Evolutionary conservation across 108 stramenopile species (phyloP).

Genomic region (Cylindrotheca fusiformis): DNA sequence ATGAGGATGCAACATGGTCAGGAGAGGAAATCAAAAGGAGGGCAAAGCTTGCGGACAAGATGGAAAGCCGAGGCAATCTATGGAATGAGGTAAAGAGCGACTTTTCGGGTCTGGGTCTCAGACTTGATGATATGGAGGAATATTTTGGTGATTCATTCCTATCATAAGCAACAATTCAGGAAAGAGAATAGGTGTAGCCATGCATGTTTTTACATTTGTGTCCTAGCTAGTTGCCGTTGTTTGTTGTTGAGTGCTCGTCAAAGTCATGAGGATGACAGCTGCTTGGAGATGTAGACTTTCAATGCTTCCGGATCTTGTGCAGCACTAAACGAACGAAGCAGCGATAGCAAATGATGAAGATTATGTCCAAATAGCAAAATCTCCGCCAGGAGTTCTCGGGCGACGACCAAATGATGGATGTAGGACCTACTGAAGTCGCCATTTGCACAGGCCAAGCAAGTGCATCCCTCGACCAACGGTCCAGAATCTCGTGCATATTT

Average conservation of each 20-base stretch:
- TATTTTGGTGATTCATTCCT: conserved; percentile 69
- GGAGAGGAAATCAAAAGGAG: conserved; percentile 77
- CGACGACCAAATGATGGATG: conserved; percentile 76
- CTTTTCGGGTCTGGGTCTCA: conserved; percentile 84
- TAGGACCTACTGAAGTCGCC: conserved; percentile 57
- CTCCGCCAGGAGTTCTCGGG: conserved; percentile 82
- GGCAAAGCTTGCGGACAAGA: conserved; percentile 80
- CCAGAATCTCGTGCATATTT: conserved; percentile 45
- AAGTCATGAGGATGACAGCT: conserved; percentile 1
- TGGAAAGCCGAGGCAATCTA: conserved; percentile 78
- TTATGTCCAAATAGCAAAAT: conserved; percentile 81
- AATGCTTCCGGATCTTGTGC: neutral
- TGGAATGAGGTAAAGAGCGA: conserved; percentile 92
- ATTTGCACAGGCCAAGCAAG: conserved; percentile 51
- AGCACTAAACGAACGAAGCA: conserved; percentile 14
- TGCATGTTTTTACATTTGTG: too few species aligned
- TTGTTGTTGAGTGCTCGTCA: too few species aligned
- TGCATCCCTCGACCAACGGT: conserved; percentile 54
- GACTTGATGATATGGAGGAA: conserved; percentile 85
- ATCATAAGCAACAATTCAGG: conserved; percentile 7
- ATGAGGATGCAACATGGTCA: conserved; percentile 68
- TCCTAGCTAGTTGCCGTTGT: too few species aligned
- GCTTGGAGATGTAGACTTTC: conserved; percentile 7
- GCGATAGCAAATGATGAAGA: conserved; percentile 62
- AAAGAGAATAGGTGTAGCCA: too few species aligned